A percentile compares a stretch with the other conserved stretches of the same genome.
Conservation (phyloP, 371 early-diverging fungal genomes). For the Globomyces sp. region DNA sequence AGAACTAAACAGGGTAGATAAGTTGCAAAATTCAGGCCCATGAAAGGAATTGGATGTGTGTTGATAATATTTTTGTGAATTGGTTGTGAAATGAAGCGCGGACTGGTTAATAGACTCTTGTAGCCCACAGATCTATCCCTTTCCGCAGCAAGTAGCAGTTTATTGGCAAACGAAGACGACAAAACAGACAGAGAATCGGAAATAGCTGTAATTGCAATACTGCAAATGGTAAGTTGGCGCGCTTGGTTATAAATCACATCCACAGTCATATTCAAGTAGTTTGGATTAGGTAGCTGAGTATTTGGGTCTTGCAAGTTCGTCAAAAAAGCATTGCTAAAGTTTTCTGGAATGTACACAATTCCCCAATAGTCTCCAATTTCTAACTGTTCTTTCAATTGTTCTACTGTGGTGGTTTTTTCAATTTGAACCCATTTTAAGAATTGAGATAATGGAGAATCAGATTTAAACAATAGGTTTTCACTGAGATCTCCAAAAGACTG, state of each 20-base stretch:
- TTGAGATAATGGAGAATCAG: constrained; percentile 17
- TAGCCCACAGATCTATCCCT: constrained; percentile 3
- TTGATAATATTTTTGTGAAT: constrained; percentile 6
- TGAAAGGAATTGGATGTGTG: constrained; percentile 20
- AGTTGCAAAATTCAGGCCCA: constrained; percentile 23
- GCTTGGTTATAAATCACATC: constrained; percentile 25
- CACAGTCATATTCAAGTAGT: background rate
- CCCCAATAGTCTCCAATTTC: constrained; percentile 42
- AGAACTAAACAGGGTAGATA: constrained; percentile 8
- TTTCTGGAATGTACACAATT: constrained; percentile 46
- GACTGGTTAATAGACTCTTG: constrained; percentile 12
- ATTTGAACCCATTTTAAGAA: background rate
- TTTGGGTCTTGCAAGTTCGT: constrained; percentile 16
- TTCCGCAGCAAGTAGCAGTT: constrained; percentile 14
- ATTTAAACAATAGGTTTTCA: background rate
- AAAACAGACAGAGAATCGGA: constrained; percentile 10
- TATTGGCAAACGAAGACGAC: background rate
- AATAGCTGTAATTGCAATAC: constrained; percentile 3
- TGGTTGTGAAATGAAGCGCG: constrained; percentile 11
- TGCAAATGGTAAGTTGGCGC: constrained; percentile 16
- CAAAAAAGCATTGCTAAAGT: constrained; percentile 44
- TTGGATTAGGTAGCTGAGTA: background rate
- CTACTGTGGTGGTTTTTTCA: background rate
- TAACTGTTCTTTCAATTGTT: background rate
- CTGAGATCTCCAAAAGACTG: constrained; percentile 27